phyloP scores from a whole-genome alignment of 78 protist genomes.

The Emiliania huxleyi region DNA sequence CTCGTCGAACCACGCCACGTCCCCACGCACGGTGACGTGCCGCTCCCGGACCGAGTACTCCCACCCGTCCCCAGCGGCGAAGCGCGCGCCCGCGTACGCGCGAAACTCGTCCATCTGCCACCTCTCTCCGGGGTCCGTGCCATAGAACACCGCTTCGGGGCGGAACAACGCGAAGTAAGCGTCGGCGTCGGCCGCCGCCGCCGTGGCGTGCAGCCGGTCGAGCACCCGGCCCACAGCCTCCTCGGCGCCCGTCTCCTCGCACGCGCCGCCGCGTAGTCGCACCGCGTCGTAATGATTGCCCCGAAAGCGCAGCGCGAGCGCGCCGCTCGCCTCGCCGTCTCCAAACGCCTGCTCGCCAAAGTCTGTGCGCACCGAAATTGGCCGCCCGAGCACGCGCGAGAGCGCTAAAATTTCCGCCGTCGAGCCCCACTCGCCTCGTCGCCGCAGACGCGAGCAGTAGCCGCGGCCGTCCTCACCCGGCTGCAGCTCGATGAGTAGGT shows the following conservation, averaged over 20 bases:
- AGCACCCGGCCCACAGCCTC: background rate
- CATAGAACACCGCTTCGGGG: background rate
- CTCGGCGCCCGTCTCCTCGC: background rate
- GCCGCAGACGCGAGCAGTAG: no score
- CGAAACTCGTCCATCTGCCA: background rate
- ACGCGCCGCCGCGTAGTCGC: no score
- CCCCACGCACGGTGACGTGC: background rate
- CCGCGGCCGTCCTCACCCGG: no score
- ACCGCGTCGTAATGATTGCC: no score
- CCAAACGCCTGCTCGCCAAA: no score
- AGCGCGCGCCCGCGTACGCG: background rate
- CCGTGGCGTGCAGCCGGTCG: background rate
- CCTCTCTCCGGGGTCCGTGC: background rate
- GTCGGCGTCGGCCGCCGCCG: background rate
- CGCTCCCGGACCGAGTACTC: background rate
- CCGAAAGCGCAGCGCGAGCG: no score
- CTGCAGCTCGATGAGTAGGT: no score
- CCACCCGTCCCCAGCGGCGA: background rate
- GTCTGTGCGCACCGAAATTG: no score
- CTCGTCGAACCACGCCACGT: background rate
- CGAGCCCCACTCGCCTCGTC: no score
- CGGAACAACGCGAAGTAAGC: background rate
- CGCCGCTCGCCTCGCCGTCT: no score
- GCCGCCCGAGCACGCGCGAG: no score
- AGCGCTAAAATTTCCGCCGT: no score